Percentiles rank a stretch among this genome's conserved stretches.
These are phyloP conservation scores for Botryobasidium botryosum DNA, from an alignment of 768 basidiomycete genomes.

Conservation along the genomic window DNA sequence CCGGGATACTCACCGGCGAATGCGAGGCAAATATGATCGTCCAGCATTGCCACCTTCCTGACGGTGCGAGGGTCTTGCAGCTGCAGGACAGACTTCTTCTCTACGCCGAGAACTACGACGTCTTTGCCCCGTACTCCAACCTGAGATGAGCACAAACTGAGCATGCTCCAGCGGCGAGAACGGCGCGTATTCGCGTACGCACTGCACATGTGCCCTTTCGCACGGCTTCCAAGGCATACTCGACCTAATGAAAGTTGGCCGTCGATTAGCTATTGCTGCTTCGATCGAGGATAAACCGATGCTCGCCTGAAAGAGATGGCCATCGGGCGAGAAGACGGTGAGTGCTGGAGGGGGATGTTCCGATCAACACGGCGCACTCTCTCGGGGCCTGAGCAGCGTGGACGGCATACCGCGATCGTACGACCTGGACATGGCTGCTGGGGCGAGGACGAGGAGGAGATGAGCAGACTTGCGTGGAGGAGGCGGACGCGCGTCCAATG, in stretches of 20 bases:
- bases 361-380: neutral
- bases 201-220: constrained; percentile 95
- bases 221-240: constrained; percentile 97
- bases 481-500: too few relatives aligned
- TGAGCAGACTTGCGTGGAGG: too few relatives aligned
- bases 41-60: constrained; percentile 94
- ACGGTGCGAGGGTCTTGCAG: constrained; percentile 97
- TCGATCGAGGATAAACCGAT: constrained; percentile 5
- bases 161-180: neutral
- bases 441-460: too few relatives aligned
- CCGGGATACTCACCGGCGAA: constrained; percentile 65
- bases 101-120: constrained; percentile 91
- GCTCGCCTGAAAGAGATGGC: constrained; percentile 88
- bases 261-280: constrained; percentile 7
- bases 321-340: constrained; percentile 97
- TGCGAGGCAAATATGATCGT: constrained; percentile 92
- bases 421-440: constrained; percentile 58
- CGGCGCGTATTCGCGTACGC: constrained; percentile 17
- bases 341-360: constrained; percentile 39
- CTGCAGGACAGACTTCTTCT: constrained; percentile 96
- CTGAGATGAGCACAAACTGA: constrained; percentile 29
- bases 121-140: constrained; percentile 92
- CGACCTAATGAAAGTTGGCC: constrained; percentile 44
- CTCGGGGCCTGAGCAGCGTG: neutral
- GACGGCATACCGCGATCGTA: constrained; percentile 75